phyloP scores from a whole-genome alignment of 2,329 filamentous ascomycete genomes.

The Lanzia echinophila region DNA sequence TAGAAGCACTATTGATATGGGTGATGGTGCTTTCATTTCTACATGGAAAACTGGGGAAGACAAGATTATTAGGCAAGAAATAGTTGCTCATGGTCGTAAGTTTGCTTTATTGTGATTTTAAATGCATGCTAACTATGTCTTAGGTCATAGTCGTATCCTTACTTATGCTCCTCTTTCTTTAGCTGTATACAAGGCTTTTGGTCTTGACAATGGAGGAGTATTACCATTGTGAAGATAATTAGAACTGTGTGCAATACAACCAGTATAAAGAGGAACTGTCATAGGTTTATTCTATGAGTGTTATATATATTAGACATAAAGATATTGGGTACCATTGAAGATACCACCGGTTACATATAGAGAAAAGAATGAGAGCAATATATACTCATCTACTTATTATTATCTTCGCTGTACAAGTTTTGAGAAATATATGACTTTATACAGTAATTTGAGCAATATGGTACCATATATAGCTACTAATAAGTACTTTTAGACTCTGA shows the following conservation, averaged over 20 bases:
- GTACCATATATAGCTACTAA: no score
- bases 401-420: no score
- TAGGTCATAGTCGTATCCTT: constrained; percentile 66
- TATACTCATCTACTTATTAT: no score
- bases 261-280: no score
- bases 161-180: constrained; percentile 57
- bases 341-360: no score
- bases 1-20: constrained; percentile 27
- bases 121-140: background rate
- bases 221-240: constrained; percentile 7
- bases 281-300: no score
- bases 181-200: constrained; percentile 60
- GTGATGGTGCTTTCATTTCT: constrained; percentile 28
- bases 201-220: constrained; percentile 30
- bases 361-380: no score
- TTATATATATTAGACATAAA: no score
- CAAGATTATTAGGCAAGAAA: constrained; percentile 30
- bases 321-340: no score
- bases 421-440: no score
- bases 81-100: constrained; percentile 30
- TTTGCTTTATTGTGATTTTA: constrained; percentile 14
- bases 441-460: no score
- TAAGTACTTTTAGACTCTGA: no score
- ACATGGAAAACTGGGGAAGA: constrained; percentile 27
- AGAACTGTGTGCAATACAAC: background rate